phyloP scores from a whole-genome alignment of 805 yeast species.

The Yarrowia porcina region DNA sequence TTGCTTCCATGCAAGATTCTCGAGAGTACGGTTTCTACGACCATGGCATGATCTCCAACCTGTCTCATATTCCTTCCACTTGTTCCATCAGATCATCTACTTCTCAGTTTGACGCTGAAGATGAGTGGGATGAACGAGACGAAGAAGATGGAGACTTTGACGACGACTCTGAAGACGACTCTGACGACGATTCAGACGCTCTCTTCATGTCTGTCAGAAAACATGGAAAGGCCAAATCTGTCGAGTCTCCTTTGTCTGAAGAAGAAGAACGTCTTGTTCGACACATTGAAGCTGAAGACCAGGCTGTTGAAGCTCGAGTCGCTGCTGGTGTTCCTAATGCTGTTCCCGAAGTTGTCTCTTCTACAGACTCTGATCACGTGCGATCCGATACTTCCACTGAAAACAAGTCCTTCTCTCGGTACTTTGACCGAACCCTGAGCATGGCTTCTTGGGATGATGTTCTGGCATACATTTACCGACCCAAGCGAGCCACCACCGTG shows the following conservation, averaged over 20 bases:
- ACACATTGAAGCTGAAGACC: slow-evolving; percentile 16
- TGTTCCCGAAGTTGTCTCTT: not conserved
- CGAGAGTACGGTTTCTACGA: slow-evolving; percentile 22
- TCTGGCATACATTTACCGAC: slow-evolving; percentile 19
- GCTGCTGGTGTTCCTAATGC: not conserved
- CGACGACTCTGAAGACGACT: not conserved
- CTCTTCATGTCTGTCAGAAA: slow-evolving; percentile 12
- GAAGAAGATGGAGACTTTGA: not conserved
- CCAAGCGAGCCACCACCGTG: not conserved
- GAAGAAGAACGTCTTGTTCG: slow-evolving; percentile 16
- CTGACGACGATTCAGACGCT: slow-evolving; percentile 1
- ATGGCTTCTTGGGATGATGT: slow-evolving; percentile 25
- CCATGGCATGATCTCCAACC: slow-evolving; percentile 15
- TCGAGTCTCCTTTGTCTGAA: slow-evolving; percentile 1
- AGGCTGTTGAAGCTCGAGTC: not conserved
- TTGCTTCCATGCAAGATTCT: slow-evolving; percentile 17
- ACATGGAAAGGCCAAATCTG: not conserved
- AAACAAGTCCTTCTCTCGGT: not conserved
- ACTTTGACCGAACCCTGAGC: slow-evolving; percentile 18
- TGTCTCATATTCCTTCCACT: slow-evolving; percentile 5
- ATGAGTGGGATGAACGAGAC: slow-evolving; percentile 21
- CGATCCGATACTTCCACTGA: slow-evolving; percentile 17
- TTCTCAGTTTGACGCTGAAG: slow-evolving; percentile 25
- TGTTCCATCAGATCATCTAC: slow-evolving; percentile 8
- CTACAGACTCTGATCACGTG: slow-evolving; percentile 10